Evolutionary conservation across 108 stramenopile genomes (phyloP).

Genomic region (Cyclotella kingstonii): DNA sequence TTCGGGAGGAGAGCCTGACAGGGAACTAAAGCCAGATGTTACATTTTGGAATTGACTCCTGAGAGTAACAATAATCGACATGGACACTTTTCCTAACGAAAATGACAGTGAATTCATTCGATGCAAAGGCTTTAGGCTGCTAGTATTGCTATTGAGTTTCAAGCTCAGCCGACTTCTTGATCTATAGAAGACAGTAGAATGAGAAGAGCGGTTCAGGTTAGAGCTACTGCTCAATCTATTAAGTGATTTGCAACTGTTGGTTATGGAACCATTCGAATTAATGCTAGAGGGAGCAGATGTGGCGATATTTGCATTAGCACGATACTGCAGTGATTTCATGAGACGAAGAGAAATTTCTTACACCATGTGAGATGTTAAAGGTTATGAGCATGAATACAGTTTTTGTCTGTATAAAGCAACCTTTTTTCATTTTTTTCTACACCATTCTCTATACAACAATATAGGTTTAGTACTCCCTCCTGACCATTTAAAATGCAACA

Average conservation of each 20-base stretch:
- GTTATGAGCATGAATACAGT: too few relatives aligned
- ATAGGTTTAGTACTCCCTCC: too few relatives aligned
- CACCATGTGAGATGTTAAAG: too few relatives aligned
- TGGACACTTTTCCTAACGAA: neutral
- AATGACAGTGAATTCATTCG: neutral
- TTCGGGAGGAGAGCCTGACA: constrained; percentile 54
- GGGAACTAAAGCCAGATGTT: constrained; percentile 40
- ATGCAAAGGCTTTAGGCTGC: neutral
- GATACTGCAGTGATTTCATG: constrained; percentile 9
- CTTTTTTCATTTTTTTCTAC: too few relatives aligned
- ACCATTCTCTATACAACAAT: too few relatives aligned
- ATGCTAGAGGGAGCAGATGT: neutral
- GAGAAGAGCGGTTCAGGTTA: neutral
- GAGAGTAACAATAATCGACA: neutral
- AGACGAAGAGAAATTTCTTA: too few relatives aligned
- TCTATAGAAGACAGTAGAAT: neutral
- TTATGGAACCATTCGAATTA: neutral
- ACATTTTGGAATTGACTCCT: constrained; percentile 20
- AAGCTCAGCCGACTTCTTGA: neutral
- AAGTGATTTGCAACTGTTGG: neutral
- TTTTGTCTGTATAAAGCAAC: too few relatives aligned
- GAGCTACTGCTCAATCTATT: neutral
- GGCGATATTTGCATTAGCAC: neutral
- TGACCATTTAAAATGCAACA: too few relatives aligned
- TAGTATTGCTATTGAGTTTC: neutral